Percentiles rank a stretch among this genome's conserved stretches.
Conservation (phyloP, 2,329 filamentous ascomycete species). For the Trichophaea hybrida region DNA sequence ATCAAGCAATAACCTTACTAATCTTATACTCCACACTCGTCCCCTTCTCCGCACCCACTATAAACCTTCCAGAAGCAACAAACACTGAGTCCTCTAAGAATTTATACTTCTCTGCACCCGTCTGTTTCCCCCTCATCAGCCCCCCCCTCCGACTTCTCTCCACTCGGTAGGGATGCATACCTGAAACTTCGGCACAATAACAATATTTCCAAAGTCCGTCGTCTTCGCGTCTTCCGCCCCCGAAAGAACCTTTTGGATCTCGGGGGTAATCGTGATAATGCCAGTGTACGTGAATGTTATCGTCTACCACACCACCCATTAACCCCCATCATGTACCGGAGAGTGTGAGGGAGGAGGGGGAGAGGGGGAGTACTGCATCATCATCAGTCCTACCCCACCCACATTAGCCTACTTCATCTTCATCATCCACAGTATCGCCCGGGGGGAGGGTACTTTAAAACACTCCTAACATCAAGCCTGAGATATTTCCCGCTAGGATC, state of each 20-base stretch:
- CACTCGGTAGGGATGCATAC: too few relatives aligned
- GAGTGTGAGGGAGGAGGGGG: neutral
- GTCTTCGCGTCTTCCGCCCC: conserved; percentile 32
- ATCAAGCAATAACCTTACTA: conserved; percentile 30
- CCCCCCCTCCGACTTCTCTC: too few relatives aligned
- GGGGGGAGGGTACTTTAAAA: conserved; percentile 27
- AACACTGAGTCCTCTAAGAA: conserved; percentile 33
- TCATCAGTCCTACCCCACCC: too few relatives aligned
- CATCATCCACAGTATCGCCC: too few relatives aligned
- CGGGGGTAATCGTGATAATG: conserved; percentile 30
- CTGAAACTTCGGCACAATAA: conserved; percentile 27
- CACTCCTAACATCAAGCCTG: conserved; percentile 32
- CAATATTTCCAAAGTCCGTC: conserved; percentile 32
- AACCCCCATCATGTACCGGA: too few relatives aligned
- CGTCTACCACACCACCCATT: conserved; percentile 18
- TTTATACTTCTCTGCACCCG: conserved; percentile 30
- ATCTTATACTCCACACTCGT: conserved; percentile 35
- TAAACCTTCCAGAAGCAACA: conserved; percentile 34
- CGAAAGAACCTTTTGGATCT: conserved; percentile 30
- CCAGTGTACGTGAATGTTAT: conserved; percentile 33
- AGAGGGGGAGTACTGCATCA: neutral
- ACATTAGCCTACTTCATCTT: too few relatives aligned
- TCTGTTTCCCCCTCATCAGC: conserved; percentile 30
- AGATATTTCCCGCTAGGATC: conserved; percentile 32
- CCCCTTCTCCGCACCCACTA: conserved; percentile 30